These are phyloP conservation scores for Backusella luteola DNA, from an alignment of 192 early-diverging fungal species.

Conservation along the genomic window DNA sequence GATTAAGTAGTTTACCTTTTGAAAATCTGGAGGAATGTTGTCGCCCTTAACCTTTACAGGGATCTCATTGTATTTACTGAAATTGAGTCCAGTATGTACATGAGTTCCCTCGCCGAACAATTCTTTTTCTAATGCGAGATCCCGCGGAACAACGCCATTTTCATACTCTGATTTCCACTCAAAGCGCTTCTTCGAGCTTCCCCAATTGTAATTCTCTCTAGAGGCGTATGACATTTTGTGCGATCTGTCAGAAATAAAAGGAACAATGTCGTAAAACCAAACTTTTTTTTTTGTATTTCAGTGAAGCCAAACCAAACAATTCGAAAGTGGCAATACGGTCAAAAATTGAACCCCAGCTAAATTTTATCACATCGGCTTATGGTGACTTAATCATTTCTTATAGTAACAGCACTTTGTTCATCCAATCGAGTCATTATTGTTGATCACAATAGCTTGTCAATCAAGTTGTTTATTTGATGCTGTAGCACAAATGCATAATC, in stretches of 20 bases:
- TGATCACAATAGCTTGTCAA: too few species aligned
- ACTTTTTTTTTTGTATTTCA: too few species aligned
- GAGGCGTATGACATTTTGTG: neutral
- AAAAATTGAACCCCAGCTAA: too few species aligned
- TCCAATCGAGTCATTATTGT: too few species aligned
- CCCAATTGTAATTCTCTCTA: conserved; percentile 38
- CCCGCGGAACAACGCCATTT: conserved; percentile 54
- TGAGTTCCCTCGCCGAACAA: conserved; percentile 60
- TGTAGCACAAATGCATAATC: too few species aligned
- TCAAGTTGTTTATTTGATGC: too few species aligned
- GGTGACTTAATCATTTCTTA: too few species aligned
- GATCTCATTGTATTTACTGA: conserved; percentile 71
- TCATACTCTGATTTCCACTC: conserved; percentile 56
- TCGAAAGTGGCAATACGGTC: too few species aligned
- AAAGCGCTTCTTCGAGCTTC: conserved; percentile 42
- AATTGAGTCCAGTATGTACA: conserved; percentile 74
- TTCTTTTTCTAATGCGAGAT: conserved; percentile 59
- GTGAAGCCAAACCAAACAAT: too few species aligned
- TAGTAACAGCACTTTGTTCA: too few species aligned
- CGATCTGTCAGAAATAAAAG: neutral
- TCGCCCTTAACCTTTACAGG: conserved; percentile 61
- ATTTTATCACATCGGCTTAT: too few species aligned
- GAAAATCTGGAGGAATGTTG: conserved; percentile 48
- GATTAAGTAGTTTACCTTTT: conserved; percentile 32
- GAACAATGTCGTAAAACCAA: neutral